Base-by-base conservation (phyloP, 305 asterid genomes). In the Fraxinus latifolia region DNA sequence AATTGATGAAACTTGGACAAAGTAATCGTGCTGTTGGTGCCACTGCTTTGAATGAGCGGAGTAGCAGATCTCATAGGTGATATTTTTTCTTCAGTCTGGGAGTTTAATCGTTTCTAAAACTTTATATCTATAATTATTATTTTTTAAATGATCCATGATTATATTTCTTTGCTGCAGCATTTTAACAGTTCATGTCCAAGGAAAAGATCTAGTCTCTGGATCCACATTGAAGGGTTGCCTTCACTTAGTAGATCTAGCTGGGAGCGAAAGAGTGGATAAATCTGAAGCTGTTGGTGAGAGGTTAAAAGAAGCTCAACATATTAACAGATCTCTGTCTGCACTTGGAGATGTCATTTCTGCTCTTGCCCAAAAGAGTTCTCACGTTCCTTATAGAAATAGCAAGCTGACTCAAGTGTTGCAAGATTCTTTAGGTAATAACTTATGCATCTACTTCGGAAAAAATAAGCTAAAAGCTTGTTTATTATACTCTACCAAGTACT, bases 221-320 rank as follows among this genome's bases (percentile, higher is more conserved):
- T 86, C 93, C 25, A 85, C 81, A 78, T 78, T 91, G 70, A 93
- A 88, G 87, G 98, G 98, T 29, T 95, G 98, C 82, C 98, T 95
- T 81, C 98, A 95, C 89, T 84, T 95, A 11, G 97, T 95, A 29
- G 98, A 93, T 88, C 89, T 95, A 58, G 98, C 98, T 75, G 98
- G 98, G 67, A 95, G 98, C 75, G 98, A 93, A 82, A 89, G 98
- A 82, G 97, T 95, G 79, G 96, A 91, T 86, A 93, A 87, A 88
- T 95, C 98, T 47, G 98, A 95, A 89, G 98, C 97, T 25, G 92
- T 89, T 82, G 98, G 98, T 0, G 98, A 93, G 86, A 91, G 98
- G 85, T 81, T 95, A 77, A 95, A 93, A 88, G 98, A 95, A 90
- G 98, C 98, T 25, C 98, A 95, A 67, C 94, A 95, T 80, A 95